Percentiles rank a stretch among this genome's conserved stretches.
Evolutionary conservation across 768 basidiomycete species (phyloP).

Genomic region (Lenzites betulinus): DNA sequence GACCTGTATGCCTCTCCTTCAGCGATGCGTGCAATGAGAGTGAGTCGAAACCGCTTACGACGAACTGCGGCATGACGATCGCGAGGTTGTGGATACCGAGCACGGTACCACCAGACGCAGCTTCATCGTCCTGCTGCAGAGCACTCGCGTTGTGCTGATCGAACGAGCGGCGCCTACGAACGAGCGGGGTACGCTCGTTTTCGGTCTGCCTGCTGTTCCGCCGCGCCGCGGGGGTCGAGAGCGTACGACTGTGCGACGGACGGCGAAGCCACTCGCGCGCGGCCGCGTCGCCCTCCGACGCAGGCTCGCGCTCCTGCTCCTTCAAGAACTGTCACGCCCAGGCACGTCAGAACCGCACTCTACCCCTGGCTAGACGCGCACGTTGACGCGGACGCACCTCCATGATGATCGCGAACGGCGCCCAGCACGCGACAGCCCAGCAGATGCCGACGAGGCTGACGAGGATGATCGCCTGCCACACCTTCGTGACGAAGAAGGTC

Average conservation of each 20-base stretch:
- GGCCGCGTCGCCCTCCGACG: constrained; percentile 18
- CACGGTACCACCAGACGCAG: constrained; percentile 85
- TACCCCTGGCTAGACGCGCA: neutral
- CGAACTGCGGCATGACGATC: constrained; percentile 92
- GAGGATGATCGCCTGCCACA: constrained; percentile 76
- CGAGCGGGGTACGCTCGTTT: constrained; percentile 50
- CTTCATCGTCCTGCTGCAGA: constrained; percentile 37
- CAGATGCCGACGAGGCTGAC: constrained; percentile 88
- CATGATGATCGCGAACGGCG: constrained; percentile 97
- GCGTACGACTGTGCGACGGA: constrained; percentile 53
- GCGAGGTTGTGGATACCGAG: constrained; percentile 95
- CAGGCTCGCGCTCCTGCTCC: constrained; percentile 28
- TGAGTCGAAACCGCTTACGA: constrained; percentile 55
- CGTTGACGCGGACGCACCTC: constrained; percentile 55
- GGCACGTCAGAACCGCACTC: neutral
- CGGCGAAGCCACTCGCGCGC: constrained; percentile 33
- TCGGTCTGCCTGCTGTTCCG: constrained; percentile 10
- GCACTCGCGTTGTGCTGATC: constrained; percentile 47
- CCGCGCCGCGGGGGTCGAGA: constrained; percentile 49
- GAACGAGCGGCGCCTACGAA: constrained; percentile 60
- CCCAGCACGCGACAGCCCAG: constrained; percentile 99
- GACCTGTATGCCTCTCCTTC: constrained; percentile 49
- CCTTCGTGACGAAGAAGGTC: constrained; percentile 85
- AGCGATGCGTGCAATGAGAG: neutral
- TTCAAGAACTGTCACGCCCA: constrained; percentile 29